These are phyloP conservation scores for Diaporthe vaccinii DNA, from an alignment of 2,329 filamentous ascomycete species.

Conservation along the genomic window DNA sequence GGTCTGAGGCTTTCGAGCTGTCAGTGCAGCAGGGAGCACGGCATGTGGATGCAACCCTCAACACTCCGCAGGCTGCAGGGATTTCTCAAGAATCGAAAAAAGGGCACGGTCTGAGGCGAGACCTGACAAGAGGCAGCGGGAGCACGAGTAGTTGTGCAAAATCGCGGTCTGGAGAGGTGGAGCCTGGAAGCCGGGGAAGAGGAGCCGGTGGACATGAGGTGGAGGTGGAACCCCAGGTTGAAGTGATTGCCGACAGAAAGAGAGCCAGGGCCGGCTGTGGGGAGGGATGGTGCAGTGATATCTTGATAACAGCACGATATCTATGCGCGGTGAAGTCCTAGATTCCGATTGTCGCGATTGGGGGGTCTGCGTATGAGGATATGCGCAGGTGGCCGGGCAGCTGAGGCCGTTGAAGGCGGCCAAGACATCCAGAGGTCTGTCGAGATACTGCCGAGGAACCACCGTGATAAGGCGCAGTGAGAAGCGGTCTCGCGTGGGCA, in stretches of 20 bases:
- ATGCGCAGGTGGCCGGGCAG: slow-evolving; percentile 13
- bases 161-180: slow-evolving; percentile 17
- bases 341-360: slow-evolving; percentile 12
- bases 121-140: background rate
- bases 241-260: slow-evolving; percentile 14
- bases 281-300: slow-evolving; percentile 15
- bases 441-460: slow-evolving; percentile 24
- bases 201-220: slow-evolving; percentile 14
- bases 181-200: slow-evolving; percentile 33
- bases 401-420: background rate
- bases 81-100: background rate
- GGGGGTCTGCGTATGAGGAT: background rate
- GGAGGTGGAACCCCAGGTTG: slow-evolving; percentile 21
- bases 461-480: slow-evolving; percentile 11
- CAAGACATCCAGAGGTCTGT: background rate
- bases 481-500: background rate
- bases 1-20: slow-evolving; percentile 23
- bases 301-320: slow-evolving; percentile 19
- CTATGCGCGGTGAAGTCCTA: slow-evolving; percentile 5
- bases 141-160: slow-evolving; percentile 19
- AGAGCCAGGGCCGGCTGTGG: slow-evolving; percentile 8
- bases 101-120: background rate
- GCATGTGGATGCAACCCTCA: slow-evolving; percentile 36
- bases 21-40: slow-evolving; percentile 29
- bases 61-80: slow-evolving; percentile 20